Evolutionary conservation across 495 filamentous ascomycete species (phyloP).

Genomic region (Jackrogersella multiformis): DNA sequence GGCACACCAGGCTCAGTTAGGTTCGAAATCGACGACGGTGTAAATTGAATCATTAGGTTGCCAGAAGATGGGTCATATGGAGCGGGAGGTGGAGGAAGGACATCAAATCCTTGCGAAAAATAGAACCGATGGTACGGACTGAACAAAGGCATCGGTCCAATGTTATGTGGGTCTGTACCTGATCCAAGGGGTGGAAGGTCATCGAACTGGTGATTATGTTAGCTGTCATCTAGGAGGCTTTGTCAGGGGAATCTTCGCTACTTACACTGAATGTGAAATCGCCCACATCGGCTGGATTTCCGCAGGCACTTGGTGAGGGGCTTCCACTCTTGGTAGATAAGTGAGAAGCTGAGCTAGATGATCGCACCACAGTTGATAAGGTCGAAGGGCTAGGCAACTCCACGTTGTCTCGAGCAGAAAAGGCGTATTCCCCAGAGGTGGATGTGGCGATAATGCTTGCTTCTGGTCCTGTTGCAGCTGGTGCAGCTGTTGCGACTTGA

Average conservation of each 20-base stretch:
- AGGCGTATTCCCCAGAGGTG: slow-evolving; percentile 35
- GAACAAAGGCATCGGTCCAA: slow-evolving; percentile 45
- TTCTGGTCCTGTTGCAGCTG: slow-evolving; percentile 15
- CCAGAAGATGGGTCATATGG: slow-evolving; percentile 53
- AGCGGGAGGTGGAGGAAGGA: slow-evolving; percentile 37
- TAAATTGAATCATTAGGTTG: slow-evolving; percentile 50
- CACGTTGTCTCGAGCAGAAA: slow-evolving; percentile 37
- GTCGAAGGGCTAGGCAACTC: slow-evolving; percentile 36
- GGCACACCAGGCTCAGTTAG: slow-evolving; percentile 22
- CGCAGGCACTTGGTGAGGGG: slow-evolving; percentile 42
- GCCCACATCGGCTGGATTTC: slow-evolving; percentile 43
- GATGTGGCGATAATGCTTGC: slow-evolving; percentile 7
- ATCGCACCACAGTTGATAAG: slow-evolving; percentile 39
- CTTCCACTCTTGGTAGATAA: slow-evolving; percentile 9
- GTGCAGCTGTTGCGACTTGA: slow-evolving; percentile 33
- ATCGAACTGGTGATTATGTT: slow-evolving; percentile 49
- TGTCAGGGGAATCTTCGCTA: not conserved
- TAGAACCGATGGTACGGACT: slow-evolving; percentile 55
- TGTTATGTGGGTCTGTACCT: slow-evolving; percentile 30
- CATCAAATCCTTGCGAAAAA: slow-evolving; percentile 51
- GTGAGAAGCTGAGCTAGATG: slow-evolving; percentile 4
- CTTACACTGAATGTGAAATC: slow-evolving; percentile 44
- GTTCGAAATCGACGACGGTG: slow-evolving; percentile 43
- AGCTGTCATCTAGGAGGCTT: not conserved
- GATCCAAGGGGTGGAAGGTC: slow-evolving; percentile 47